Evolutionary conservation across 495 filamentous ascomycete genomes (phyloP).

Genomic region (Tetracladium marchalianum): DNA sequence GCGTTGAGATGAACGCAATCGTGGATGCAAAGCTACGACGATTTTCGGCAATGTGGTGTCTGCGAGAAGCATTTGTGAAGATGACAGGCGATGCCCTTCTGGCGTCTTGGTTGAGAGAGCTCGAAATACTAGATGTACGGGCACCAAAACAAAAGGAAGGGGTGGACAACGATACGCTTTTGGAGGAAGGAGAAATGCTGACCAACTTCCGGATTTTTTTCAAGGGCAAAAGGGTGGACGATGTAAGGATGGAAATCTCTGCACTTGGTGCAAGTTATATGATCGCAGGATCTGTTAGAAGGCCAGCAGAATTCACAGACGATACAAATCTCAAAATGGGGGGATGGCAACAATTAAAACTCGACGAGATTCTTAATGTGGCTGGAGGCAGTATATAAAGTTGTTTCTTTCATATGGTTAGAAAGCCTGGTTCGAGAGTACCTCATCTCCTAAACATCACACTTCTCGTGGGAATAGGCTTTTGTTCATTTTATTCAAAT

Average conservation of each 20-base stretch:
- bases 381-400: too few relatives aligned
- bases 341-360: slow-evolving; percentile 9
- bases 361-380: slow-evolving; percentile 1
- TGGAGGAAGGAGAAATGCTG: slow-evolving; percentile 44
- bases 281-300: slow-evolving; percentile 40
- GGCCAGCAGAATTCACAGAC: background rate
- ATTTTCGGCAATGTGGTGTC: slow-evolving; percentile 84
- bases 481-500: too few relatives aligned
- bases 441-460: too few relatives aligned
- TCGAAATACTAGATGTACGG: slow-evolving; percentile 58
- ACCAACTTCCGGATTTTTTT: slow-evolving; percentile 42
- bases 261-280: slow-evolving; percentile 54
- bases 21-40: slow-evolving; percentile 54
- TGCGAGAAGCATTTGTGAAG: slow-evolving; percentile 91
- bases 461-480: too few relatives aligned
- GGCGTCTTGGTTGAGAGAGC: slow-evolving; percentile 62
- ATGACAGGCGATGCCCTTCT: slow-evolving; percentile 83
- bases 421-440: too few relatives aligned
- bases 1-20: slow-evolving; percentile 32
- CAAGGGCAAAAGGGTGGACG: slow-evolving; percentile 33
- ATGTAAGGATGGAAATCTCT: slow-evolving; percentile 50
- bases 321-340: slow-evolving; percentile 1
- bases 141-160: slow-evolving; percentile 44
- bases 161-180: slow-evolving; percentile 48
- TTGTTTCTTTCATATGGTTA: too few relatives aligned